Base-by-base conservation (phyloP, 345 rosid species). In the Aquilaria sinensis region DNA sequence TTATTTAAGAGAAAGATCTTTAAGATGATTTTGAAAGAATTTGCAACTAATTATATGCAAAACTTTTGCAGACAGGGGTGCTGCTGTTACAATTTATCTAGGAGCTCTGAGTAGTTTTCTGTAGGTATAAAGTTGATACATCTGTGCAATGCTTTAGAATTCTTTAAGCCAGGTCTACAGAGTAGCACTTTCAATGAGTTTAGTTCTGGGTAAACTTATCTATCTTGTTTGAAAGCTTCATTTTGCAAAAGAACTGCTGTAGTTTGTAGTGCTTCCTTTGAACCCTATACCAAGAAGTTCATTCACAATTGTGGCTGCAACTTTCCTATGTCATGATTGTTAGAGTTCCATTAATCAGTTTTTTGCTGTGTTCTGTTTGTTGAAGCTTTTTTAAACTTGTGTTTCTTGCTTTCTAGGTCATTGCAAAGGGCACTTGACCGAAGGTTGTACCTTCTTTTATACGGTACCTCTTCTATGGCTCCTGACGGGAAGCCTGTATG, bases 371-470 rank as follows among this genome's bases (percentile, higher is more conserved):
- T 6, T 16, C 23, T 31, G 5, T 3, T 12, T 12, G 55, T 52
- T 14, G 29, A 7, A 23, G 57, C 37, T 54, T 3, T 57, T 43
- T 57, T 49, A 56, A 51, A 49, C 10, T 53, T 63, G 8, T 47
- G 45, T 63, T 33, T 1, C 23, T 23, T 1, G 43, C 43, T 64
- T 11, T 57, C 9, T 32, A 76, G 79, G 80, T 90, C 99, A 52
- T 62, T 88, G 37, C 80, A 85, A 69, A 80, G 99, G 78, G 93
- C 95, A 61, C 92, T 94, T 45, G 99, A 90, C 79, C 78, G 85
- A 69, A 83, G 92, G 45, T 72, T 90, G 62, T 94, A 88, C 73
- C 96, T 94, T 72, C 86, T 94, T 69, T 69, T 94, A 56, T 84
- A 77, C 56, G 89, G 99, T 32, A 77, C 81, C 33, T 31, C 84